Evolutionary conservation across 73 alveolate species (phyloP).

Genomic region (Blepharisma japonicum): DNA sequence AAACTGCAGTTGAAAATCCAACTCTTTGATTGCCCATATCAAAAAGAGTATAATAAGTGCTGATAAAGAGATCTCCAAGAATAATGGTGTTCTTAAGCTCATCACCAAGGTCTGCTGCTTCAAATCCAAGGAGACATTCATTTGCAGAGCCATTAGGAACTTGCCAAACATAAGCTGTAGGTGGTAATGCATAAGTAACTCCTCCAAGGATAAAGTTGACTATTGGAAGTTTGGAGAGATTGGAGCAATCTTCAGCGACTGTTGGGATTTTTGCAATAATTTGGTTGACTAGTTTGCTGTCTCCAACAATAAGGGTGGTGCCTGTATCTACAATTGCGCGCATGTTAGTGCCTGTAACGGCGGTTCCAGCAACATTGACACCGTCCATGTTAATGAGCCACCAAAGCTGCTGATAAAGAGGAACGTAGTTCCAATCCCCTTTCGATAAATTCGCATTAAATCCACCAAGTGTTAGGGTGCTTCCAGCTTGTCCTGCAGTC

Average conservation of each 20-base stretch:
- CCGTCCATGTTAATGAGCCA: slow-evolving; percentile 53
- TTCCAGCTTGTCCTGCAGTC: slow-evolving; percentile 35
- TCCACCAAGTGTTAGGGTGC: slow-evolving; percentile 50
- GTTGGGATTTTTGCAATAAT: slow-evolving; percentile 49
- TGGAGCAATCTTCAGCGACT: slow-evolving; percentile 52
- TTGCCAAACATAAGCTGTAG: slow-evolving; percentile 53
- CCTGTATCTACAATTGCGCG: slow-evolving; percentile 60
- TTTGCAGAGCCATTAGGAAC: slow-evolving; percentile 34
- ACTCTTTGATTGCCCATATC: slow-evolving; percentile 50
- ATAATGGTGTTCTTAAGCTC: slow-evolving; percentile 3
- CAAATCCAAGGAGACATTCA: no score
- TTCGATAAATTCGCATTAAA: slow-evolving; percentile 34
- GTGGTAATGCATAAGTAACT: slow-evolving; percentile 42
- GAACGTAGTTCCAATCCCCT: slow-evolving; percentile 38
- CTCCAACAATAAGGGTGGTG: slow-evolving; percentile 58
- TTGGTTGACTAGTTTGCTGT: slow-evolving; percentile 40
- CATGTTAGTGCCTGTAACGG: slow-evolving; percentile 31
- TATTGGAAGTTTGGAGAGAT: slow-evolving; percentile 44
- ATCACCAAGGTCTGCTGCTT: no score
- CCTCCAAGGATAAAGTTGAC: slow-evolving; percentile 48
- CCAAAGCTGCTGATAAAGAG: slow-evolving; percentile 50
- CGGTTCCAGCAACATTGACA: slow-evolving; percentile 34
- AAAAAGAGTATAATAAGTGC: slow-evolving; percentile 47
- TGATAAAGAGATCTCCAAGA: slow-evolving; percentile 60
- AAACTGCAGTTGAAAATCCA: no score